Percentiles rank a stretch among this genome's conserved stretches.
phyloP scores from a whole-genome alignment of 2,329 filamentous ascomycete genomes.

The Penicillium sp. region DNA sequence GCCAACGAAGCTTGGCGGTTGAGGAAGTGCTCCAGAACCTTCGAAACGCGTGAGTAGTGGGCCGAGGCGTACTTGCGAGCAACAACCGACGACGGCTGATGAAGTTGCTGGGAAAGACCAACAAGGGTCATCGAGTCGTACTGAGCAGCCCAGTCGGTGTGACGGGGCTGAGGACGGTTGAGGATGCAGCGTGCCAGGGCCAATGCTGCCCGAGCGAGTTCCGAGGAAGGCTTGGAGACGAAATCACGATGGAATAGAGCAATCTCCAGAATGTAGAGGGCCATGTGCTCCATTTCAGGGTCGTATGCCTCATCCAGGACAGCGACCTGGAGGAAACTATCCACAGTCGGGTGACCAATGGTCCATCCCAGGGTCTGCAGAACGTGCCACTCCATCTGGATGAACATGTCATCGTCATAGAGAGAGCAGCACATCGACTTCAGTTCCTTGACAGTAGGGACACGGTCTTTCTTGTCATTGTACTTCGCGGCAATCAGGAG shows the following conservation, averaged over 20 bases:
- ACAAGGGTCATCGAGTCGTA: conserved; percentile 60
- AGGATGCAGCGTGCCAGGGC: conserved; percentile 87
- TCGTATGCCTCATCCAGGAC: conserved; percentile 76
- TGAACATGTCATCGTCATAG: conserved; percentile 99
- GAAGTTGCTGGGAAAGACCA: conserved; percentile 67
- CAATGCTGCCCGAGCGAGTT: conserved; percentile 85
- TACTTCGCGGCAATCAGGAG: conserved; percentile 98
- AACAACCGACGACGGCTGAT: conserved; percentile 69
- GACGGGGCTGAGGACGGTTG: conserved; percentile 74
- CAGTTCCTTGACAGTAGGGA: conserved; percentile 95
- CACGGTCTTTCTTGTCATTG: conserved; percentile 96
- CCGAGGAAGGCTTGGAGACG: conserved; percentile 86
- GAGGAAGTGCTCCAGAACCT: conserved; percentile 69
- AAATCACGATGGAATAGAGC: conserved; percentile 97
- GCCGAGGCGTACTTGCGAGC: conserved; percentile 70
- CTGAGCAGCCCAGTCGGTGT: conserved; percentile 71
- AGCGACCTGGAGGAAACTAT: conserved; percentile 88
- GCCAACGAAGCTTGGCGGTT: conserved; percentile 63
- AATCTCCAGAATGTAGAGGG: conserved; percentile 91
- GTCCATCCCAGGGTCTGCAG: conserved; percentile 96
- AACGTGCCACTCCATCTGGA: conserved; percentile 99
- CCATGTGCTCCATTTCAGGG: conserved; percentile 90
- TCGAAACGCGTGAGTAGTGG: conserved; percentile 68
- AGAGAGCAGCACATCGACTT: conserved; percentile 99
- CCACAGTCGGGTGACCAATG: conserved; percentile 93